phyloP scores from a whole-genome alignment of 2,329 filamentous ascomycete genomes.

The Sporothrix sp. region DNA sequence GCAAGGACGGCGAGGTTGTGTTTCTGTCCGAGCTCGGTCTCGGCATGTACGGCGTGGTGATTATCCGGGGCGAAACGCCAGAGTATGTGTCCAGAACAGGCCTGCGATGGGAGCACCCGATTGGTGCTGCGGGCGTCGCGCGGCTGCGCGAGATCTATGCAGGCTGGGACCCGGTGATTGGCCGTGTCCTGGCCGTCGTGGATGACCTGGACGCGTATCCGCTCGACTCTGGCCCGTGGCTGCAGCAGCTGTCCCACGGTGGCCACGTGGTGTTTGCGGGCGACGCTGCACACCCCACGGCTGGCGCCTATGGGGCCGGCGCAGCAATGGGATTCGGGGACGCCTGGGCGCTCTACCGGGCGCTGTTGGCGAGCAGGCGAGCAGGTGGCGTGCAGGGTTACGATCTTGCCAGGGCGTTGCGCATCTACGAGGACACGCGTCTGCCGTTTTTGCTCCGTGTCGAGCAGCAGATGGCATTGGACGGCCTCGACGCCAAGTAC shows the following conservation, averaged over 20 bases:
- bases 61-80: background rate
- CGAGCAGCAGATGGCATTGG: background rate
- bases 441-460: background rate
- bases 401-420: background rate
- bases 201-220: conserved; percentile 14
- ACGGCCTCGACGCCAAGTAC: background rate
- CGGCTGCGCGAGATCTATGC: background rate
- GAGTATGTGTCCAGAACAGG: background rate
- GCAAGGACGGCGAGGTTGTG: background rate
- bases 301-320: conserved; percentile 12
- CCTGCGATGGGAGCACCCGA: background rate
- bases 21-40: conserved; percentile 1
- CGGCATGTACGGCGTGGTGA: background rate
- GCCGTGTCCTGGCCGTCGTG: conserved; percentile 7
- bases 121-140: background rate
- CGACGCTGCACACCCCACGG: conserved; percentile 16
- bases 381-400: background rate
- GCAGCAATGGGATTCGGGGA: conserved; percentile 11
- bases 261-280: conserved; percentile 12
- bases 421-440: background rate
- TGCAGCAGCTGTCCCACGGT: conserved; percentile 5
- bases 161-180: conserved; percentile 1
- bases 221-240: conserved; percentile 11
- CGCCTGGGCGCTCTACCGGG: conserved; percentile 13
- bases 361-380: conserved; percentile 3